A percentile compares a stretch with the other conserved stretches of the same genome.
Evolutionary conservation across 2,329 filamentous ascomycete species (phyloP).

Genomic region (Ceratocystis diversiconidia): DNA sequence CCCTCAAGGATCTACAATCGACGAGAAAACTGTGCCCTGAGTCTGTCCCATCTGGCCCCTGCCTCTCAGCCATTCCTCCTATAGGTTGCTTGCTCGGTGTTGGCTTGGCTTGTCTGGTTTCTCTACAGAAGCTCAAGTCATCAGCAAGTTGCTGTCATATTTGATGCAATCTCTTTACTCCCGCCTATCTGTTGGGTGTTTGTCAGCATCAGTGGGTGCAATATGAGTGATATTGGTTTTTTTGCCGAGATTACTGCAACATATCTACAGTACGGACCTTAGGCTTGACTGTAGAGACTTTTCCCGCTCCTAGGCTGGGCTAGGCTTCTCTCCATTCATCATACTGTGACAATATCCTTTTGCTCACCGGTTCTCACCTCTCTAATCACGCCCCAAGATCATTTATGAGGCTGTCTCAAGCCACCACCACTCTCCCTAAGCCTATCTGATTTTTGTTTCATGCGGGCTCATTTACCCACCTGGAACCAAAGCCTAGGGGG

Average conservation of each 20-base stretch:
- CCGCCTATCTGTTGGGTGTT: background rate
- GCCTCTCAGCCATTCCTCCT: conserved; percentile 6
- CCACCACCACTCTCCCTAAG: background rate
- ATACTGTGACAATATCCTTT: background rate
- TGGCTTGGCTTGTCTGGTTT: background rate
- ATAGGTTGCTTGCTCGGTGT: background rate
- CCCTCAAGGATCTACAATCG: conserved; percentile 2
- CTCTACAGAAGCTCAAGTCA: background rate
- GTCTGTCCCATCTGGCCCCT: conserved; percentile 5
- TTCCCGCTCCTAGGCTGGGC: background rate
- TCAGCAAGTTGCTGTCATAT: too few relatives aligned
- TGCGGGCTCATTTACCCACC: background rate
- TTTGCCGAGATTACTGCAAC: background rate
- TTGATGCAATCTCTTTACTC: background rate
- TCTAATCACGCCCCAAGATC: background rate
- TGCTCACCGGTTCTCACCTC: background rate
- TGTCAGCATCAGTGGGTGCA: background rate
- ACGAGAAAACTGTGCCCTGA: conserved; percentile 3
- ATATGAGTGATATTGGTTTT: background rate
- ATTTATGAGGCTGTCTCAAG: background rate
- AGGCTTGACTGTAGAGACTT: background rate
- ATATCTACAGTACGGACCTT: background rate
- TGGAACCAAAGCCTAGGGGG: background rate
- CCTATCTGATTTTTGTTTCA: background rate
- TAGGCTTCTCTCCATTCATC: background rate